Conservation (phyloP, 371 early-diverging fungal species). For the Phascolomyces articulosus region DNA sequence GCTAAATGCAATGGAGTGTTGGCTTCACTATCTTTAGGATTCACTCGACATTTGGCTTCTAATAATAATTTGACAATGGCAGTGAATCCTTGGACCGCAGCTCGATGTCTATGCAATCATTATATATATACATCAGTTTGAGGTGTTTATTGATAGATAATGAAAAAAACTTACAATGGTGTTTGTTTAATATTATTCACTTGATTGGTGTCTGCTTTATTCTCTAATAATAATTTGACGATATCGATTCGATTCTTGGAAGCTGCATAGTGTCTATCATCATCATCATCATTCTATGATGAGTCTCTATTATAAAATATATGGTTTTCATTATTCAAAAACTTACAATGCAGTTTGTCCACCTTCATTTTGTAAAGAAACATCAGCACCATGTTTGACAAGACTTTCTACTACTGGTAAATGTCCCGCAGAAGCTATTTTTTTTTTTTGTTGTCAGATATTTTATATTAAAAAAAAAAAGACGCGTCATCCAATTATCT, state of each 20-base stretch:
- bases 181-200: constrained; percentile 52
- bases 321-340: too few relatives aligned
- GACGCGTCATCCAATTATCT: background rate
- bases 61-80: constrained; percentile 46
- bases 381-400: constrained; percentile 49
- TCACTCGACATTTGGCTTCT: constrained; percentile 48
- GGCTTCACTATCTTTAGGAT: constrained; percentile 48
- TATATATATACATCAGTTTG: background rate
- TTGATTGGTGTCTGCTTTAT: constrained; percentile 48
- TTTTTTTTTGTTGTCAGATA: background rate
- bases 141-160: too few relatives aligned
- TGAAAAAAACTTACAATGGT: constrained; percentile 48
- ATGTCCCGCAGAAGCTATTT: constrained; percentile 59
- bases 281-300: too few relatives aligned
- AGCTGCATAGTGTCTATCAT: constrained; percentile 62
- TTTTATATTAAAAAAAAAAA: background rate
- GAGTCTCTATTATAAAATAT: too few relatives aligned
- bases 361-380: constrained; percentile 50
- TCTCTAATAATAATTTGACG: constrained; percentile 39
- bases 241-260: constrained; percentile 60
- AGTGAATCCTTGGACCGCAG: constrained; percentile 51
- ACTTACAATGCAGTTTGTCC: constrained; percentile 61
- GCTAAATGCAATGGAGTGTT: constrained; percentile 67
- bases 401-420: constrained; percentile 42
- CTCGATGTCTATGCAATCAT: constrained; percentile 59